Evolutionary conservation across 2,329 filamentous ascomycete species (phyloP), one percentile per base, ranked within the genome.

Genomic region (Stromatinia cepivora): DNA sequence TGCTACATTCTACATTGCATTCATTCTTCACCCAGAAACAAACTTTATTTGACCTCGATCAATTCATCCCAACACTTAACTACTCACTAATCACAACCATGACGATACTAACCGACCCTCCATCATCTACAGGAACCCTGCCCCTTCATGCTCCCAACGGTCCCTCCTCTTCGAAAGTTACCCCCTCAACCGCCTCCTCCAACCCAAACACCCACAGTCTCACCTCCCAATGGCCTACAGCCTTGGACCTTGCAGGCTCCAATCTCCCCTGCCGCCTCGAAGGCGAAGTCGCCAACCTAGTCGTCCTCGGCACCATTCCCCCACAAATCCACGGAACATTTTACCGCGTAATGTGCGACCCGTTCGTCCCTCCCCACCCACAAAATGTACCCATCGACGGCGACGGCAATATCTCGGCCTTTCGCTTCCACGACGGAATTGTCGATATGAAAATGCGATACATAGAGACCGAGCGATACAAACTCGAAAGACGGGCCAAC

Each of bases 291-390:
- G 76, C 76, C 53, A 74, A 77, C 62, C 76, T 79, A n/a, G 79
- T 81, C 64, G 77, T 79, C 28, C 77, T 77, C 0, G 80, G 80
- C 8, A 73, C 73, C 9, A 80, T 81, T n/a, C 81, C 80, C 13
- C 74, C 75, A 56, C 79, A 81, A 25, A 81, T 82, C 53, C 78
- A 81, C 57, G 81, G 81, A 3, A 82, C 81, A 1, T 82, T 82
- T 67, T 82, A 80, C 70, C 79, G 80, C 11, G 74, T 82, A 25
- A 79, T 80, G 63, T 80, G 80, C 22, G 80, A 82, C 67, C 81
- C 82, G 72, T 80, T 81, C 31, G 86, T 84, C 75, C 84, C 83
- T 31, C 85, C 82, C 4, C 74, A 83, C 4, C 85, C 82, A 72
- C 84, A 85, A 72, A 82, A 84, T 71, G 85, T 87, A 70, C 69